phyloP scores from a whole-genome alignment of 768 basidiomycete genomes.

The Peribolospora kevripleyi region DNA sequence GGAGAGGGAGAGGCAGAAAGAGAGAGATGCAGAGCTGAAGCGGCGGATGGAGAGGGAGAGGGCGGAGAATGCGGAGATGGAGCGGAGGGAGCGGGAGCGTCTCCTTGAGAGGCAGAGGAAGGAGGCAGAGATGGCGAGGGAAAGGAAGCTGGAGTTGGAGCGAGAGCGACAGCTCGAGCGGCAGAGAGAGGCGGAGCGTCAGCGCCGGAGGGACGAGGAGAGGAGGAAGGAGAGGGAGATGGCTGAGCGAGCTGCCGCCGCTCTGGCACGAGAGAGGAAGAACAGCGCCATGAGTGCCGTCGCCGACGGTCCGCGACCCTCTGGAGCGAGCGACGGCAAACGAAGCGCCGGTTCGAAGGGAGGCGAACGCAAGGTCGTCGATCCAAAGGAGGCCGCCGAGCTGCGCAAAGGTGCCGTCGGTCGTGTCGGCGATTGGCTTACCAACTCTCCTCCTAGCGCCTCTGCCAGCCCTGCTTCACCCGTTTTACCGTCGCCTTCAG shows the following conservation, averaged over 20 bases:
- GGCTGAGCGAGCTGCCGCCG: too few relatives aligned
- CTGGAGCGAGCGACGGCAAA: not conserved
- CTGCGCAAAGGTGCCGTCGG: slow-evolving; percentile 5
- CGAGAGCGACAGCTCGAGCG: not conserved
- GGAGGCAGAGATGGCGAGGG: not conserved
- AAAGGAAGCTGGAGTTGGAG: not conserved
- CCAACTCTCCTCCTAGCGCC: not conserved
- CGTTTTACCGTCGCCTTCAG: too few relatives aligned
- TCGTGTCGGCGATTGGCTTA: slow-evolving; percentile 4
- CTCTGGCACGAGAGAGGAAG: too few relatives aligned
- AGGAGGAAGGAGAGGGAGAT: too few relatives aligned
- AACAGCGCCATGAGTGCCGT: not conserved
- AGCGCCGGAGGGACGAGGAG: too few relatives aligned
- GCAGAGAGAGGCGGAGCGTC: not conserved
- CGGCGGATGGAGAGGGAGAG: not conserved
- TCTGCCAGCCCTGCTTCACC: too few relatives aligned
- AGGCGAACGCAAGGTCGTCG: slow-evolving; percentile 6
- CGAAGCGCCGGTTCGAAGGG: too few relatives aligned
- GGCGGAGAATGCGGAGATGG: not conserved
- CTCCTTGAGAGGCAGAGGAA: not conserved
- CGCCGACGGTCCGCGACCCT: not conserved
- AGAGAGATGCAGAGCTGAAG: not conserved
- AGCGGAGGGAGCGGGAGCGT: not conserved
- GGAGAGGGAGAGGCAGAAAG: not conserved
- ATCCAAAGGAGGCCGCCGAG: not conserved